Conservation (phyloP, 2,329 filamentous ascomycete species). For the Cordyceps cicadae region DNA sequence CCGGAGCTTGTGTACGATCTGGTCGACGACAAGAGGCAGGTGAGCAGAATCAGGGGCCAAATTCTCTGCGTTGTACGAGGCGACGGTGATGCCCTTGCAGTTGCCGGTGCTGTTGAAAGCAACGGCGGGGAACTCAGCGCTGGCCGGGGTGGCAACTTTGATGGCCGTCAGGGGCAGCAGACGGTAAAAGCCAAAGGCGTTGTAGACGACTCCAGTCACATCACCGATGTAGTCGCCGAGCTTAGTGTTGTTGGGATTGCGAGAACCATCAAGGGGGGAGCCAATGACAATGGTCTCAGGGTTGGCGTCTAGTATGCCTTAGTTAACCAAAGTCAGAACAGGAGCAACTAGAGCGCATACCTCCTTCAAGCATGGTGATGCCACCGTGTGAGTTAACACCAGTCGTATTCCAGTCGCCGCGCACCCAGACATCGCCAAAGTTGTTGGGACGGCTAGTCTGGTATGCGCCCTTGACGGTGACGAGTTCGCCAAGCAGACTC, state of each 20-base stretch:
- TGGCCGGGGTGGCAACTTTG: conserved; percentile 37
- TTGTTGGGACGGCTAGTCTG: conserved; percentile 53
- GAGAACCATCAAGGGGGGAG: conserved; percentile 54
- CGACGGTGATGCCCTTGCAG: conserved; percentile 55
- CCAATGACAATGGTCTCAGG: conserved; percentile 62
- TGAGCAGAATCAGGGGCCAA: conserved; percentile 48
- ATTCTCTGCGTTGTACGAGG: conserved; percentile 65
- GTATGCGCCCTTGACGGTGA: conserved; percentile 50
- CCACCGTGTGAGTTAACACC: conserved; percentile 56
- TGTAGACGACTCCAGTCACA: conserved; percentile 59
- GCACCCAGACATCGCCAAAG: conserved; percentile 62
- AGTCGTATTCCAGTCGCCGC: conserved; percentile 55
- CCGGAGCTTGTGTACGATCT: conserved; percentile 56
- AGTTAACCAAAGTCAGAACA: neutral
- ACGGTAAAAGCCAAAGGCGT: conserved; percentile 61
- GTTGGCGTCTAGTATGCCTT: conserved; percentile 47
- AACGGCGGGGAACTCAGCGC: conserved; percentile 40
- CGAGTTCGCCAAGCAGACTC: conserved; percentile 57
- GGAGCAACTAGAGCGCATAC: conserved; percentile 23
- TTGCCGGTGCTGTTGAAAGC: conserved; percentile 44
- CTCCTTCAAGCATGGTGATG: conserved; percentile 51
- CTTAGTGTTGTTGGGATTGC: conserved; percentile 50
- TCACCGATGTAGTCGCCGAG: conserved; percentile 58
- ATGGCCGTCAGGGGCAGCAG: conserved; percentile 56
- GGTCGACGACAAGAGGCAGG: conserved; percentile 49